Conservation (phyloP, 2,329 filamentous ascomycete genomes). For the Penicillium brasilianum region DNA sequence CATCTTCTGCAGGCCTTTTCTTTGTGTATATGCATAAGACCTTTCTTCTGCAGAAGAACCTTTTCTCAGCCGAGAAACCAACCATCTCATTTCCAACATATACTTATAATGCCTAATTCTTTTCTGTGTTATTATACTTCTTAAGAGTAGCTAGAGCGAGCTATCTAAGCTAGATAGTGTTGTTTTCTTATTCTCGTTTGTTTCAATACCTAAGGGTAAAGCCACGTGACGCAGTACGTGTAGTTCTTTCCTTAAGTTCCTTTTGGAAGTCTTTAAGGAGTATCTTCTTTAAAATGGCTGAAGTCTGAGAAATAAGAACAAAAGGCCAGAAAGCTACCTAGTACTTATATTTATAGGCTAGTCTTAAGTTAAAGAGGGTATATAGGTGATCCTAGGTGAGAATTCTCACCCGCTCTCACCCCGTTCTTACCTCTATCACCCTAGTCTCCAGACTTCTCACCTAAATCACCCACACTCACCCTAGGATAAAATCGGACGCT, state of each 20-base stretch:
- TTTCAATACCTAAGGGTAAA: constrained; percentile 18
- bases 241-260: constrained; percentile 12
- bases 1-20: too few relatives aligned
- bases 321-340: not conserved
- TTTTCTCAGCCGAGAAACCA: too few relatives aligned
- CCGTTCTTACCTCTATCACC: not conserved
- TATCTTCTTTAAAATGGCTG: not conserved
- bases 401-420: not conserved
- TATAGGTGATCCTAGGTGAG: not conserved
- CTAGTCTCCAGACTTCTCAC: not conserved
- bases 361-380: not conserved
- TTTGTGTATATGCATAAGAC: too few relatives aligned
- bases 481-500: not conserved
- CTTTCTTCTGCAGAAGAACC: too few relatives aligned
- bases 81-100: too few relatives aligned
- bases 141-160: constrained; percentile 9
- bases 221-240: constrained; percentile 17
- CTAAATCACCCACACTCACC: not conserved
- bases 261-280: constrained; percentile 8
- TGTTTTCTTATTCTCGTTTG: constrained; percentile 12
- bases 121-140: constrained; percentile 8
- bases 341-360: not conserved
- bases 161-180: constrained; percentile 14
- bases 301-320: not conserved
- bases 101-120: constrained; percentile 12